Conservation (phyloP, 2,329 filamentous ascomycete species). For the Neofusicoccum cordaticola region DNA sequence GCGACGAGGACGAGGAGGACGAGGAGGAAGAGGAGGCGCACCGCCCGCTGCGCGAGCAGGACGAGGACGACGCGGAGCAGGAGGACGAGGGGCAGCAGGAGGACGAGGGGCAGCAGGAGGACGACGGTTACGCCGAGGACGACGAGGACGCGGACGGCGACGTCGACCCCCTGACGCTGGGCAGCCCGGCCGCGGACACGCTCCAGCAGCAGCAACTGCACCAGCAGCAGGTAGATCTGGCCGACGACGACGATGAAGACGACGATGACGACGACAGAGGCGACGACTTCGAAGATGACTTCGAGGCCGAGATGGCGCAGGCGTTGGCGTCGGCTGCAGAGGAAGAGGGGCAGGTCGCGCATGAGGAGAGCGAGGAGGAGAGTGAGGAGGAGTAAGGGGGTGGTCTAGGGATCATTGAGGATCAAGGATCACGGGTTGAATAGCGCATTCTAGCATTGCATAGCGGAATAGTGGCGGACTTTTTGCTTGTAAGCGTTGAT, state of each 20-base stretch:
- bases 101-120: slow-evolving; percentile 22
- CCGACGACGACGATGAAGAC: slow-evolving; percentile 37
- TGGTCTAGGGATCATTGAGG: background rate
- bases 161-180: slow-evolving; percentile 33
- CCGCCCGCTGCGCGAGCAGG: no score
- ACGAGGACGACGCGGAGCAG: slow-evolving; percentile 27
- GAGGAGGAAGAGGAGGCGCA: slow-evolving; percentile 36
- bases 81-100: slow-evolving; percentile 22
- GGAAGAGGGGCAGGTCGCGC: slow-evolving; percentile 21
- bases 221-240: slow-evolving; percentile 24
- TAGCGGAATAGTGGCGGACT: no score
- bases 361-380: slow-evolving; percentile 38
- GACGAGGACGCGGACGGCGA: slow-evolving; percentile 31
- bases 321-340: slow-evolving; percentile 30
- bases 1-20: slow-evolving; percentile 23
- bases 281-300: slow-evolving; percentile 35
- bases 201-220: slow-evolving; percentile 12
- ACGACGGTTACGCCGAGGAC: slow-evolving; percentile 30
- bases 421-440: no score
- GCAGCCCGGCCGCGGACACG: slow-evolving; percentile 27
- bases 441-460: no score
- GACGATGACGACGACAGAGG: slow-evolving; percentile 28
- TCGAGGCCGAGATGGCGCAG: slow-evolving; percentile 43
- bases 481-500: no score
- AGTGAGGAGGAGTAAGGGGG: slow-evolving; percentile 42